Evolutionary conservation across 768 basidiomycete species (phyloP).

Genomic region (Russula compacta): DNA sequence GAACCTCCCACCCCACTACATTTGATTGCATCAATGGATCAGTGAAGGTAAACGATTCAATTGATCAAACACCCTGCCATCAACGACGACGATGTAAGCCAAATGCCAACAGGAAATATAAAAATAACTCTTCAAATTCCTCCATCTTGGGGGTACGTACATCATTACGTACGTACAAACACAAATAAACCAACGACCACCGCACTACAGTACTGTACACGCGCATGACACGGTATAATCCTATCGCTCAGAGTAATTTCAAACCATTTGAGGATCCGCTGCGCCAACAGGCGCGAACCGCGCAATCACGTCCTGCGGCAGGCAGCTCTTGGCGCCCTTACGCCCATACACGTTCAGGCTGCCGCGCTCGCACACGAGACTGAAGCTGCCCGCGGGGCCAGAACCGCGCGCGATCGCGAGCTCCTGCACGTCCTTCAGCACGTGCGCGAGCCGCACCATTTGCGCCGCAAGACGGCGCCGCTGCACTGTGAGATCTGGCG

Average conservation of each 20-base stretch:
- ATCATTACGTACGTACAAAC: no score
- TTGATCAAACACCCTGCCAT: neutral
- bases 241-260: no score
- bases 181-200: no score
- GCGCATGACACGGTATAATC: no score
- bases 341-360: constrained; percentile 3
- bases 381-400: constrained; percentile 3
- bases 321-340: neutral
- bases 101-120: no score
- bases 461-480: neutral
- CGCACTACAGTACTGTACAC: no score
- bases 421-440: constrained; percentile 12
- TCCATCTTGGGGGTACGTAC: no score
- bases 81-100: neutral
- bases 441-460: constrained; percentile 6
- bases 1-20: neutral
- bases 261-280: neutral
- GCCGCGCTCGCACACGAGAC: constrained; percentile 2
- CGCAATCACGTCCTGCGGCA: constrained; percentile 1
- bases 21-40: neutral
- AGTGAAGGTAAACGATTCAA: neutral
- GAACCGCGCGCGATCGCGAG: constrained; percentile 9
- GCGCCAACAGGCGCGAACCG: neutral
- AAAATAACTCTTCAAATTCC: no score
- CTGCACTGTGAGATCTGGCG: neutral